These are phyloP conservation scores for Verticillium dahliae DNA, from an alignment of 2,329 filamentous ascomycete species.

Conservation along the genomic window DNA sequence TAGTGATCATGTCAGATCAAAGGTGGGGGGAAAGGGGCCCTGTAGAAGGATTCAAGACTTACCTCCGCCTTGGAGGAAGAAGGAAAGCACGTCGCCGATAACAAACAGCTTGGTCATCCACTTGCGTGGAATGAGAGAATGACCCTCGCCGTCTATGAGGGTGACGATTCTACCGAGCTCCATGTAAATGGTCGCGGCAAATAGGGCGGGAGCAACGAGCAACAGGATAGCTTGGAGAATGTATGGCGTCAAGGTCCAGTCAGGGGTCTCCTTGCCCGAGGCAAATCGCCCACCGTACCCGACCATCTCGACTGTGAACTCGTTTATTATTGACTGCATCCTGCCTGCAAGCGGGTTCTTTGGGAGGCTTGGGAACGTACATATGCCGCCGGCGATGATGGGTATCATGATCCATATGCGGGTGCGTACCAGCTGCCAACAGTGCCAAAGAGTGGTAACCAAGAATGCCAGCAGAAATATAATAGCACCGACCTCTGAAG, in stretches of 20 bases:
- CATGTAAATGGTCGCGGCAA: slow-evolving; percentile 32
- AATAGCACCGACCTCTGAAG: background rate
- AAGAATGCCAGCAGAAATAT: background rate
- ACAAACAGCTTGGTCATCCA: slow-evolving; percentile 30
- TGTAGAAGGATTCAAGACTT: background rate
- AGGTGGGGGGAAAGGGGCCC: background rate
- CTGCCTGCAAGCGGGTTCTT: background rate
- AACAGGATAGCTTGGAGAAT: slow-evolving; percentile 24
- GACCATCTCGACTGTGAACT: background rate
- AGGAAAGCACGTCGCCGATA: slow-evolving; percentile 24
- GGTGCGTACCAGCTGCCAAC: background rate
- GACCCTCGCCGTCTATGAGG: slow-evolving; percentile 24
- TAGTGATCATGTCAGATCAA: background rate
- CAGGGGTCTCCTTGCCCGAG: background rate
- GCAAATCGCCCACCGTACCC: slow-evolving; percentile 1
- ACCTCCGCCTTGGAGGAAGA: slow-evolving; percentile 14
- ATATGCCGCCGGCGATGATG: background rate
- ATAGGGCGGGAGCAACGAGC: slow-evolving; percentile 28
- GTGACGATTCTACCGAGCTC: slow-evolving; percentile 29
- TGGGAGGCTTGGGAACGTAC: background rate
- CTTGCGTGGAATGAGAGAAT: slow-evolving; percentile 23
- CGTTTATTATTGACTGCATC: background rate
- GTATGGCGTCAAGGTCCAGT: slow-evolving; percentile 13
- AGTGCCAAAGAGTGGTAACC: background rate
- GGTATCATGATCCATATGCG: slow-evolving; percentile 1